Percentiles rank a stretch among this genome's conserved stretches.
These are phyloP conservation scores for Scenedesmus sp. DNA, from an alignment of 163 green algal genomes.

Conservation along the genomic window DNA sequence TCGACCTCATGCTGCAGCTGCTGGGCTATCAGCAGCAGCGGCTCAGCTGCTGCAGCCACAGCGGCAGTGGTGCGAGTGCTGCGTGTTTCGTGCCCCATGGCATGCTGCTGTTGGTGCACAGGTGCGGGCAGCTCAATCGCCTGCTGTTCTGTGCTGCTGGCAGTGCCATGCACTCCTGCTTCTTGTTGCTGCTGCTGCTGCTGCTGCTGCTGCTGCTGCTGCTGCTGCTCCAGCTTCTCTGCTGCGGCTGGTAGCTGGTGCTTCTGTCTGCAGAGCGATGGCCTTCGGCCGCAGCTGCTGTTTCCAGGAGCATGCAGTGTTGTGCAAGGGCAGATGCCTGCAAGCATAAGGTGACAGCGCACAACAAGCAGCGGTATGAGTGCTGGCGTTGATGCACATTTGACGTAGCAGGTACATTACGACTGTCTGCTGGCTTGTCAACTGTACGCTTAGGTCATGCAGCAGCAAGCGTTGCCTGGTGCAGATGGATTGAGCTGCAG, in stretches of 20 bases:
- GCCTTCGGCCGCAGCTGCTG: conserved; percentile 3
- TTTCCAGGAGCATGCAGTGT: conserved; percentile 26
- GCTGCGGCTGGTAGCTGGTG: neutral
- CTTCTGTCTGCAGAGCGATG: neutral
- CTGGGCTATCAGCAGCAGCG: conserved; percentile 9
- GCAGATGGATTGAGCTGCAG: neutral
- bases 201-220: conserved; percentile 24
- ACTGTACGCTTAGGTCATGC: too few relatives aligned
- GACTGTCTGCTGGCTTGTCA: too few relatives aligned
- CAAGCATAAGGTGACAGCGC: neutral
- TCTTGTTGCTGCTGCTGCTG: conserved; percentile 15
- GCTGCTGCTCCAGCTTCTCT: neutral
- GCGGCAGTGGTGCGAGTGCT: neutral
- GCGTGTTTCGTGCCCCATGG: neutral
- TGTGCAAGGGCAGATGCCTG: conserved; percentile 30
- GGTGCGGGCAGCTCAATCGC: neutral
- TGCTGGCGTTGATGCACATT: neutral
- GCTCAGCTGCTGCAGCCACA: conserved; percentile 16
- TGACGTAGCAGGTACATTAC: neutral
- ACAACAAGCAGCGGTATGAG: neutral
- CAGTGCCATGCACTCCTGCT: neutral
- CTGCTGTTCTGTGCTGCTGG: neutral
- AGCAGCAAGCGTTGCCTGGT: too few relatives aligned
- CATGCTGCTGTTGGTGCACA: neutral
- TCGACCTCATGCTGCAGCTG: conserved; percentile 26